Evolutionary conservation across 805 yeast species (phyloP).

Genomic region (Grigorovia yakushimaensis): DNA sequence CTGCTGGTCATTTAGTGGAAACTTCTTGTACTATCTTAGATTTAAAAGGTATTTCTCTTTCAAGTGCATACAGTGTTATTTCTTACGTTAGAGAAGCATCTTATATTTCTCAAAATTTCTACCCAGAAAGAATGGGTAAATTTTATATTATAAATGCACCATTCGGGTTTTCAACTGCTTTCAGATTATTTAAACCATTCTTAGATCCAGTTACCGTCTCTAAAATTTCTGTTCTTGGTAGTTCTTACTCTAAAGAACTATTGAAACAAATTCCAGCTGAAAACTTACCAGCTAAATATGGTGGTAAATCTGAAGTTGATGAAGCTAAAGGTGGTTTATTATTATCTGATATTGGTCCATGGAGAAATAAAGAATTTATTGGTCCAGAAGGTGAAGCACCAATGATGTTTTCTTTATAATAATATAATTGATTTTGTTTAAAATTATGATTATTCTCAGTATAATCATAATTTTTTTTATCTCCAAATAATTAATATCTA

Average conservation of each 20-base stretch:
- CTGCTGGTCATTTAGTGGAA: constrained; percentile 68
- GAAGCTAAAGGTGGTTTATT: constrained; percentile 73
- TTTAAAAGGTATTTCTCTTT: constrained; percentile 83
- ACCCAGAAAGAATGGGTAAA: constrained; percentile 99
- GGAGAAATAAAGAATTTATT: constrained; percentile 83
- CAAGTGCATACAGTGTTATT: constrained; percentile 75
- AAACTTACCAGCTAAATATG: constrained; percentile 84
- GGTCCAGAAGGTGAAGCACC: constrained; percentile 98
- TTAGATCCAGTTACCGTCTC: constrained; percentile 96
- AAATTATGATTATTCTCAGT: too few relatives aligned
- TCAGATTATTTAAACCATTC: constrained; percentile 83
- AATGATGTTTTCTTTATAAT: constrained; percentile 32
- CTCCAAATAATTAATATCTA: too few relatives aligned
- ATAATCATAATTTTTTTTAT: too few relatives aligned
- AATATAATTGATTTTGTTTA: too few relatives aligned
- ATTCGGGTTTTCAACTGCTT: constrained; percentile 92
- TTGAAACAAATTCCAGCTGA: constrained; percentile 88
- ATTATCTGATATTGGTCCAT: constrained; percentile 89
- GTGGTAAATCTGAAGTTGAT: constrained; percentile 63
- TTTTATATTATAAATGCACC: constrained; percentile 95
- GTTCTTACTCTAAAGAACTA: constrained; percentile 69
- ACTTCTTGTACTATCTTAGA: constrained; percentile 96
- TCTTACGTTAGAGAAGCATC: constrained; percentile 90
- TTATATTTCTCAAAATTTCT: constrained; percentile 88
- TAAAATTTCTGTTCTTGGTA: constrained; percentile 81